phyloP scores from a whole-genome alignment of 23 red algal genomes.

The Gracilaria domingensis region DNA sequence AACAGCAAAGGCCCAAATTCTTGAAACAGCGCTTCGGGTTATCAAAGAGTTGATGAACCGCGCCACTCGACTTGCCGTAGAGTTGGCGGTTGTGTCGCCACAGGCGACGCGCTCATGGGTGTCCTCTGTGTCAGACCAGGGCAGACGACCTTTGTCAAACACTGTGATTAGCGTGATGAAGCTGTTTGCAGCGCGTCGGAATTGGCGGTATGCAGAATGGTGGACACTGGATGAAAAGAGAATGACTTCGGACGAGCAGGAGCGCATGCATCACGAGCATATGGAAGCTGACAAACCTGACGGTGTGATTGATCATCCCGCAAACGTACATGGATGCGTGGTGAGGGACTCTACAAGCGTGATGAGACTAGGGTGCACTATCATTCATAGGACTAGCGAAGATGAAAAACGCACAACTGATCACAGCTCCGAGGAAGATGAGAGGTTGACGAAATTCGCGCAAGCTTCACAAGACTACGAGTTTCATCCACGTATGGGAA shows the following conservation, averaged over 20 bases:
- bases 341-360: constrained; percentile 60
- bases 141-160: constrained; percentile 23
- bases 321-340: constrained; percentile 64
- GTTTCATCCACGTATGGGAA: constrained; percentile 65
- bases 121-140: constrained; percentile 9
- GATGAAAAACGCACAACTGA: not conserved
- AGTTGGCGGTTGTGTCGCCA: constrained; percentile 67
- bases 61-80: constrained; percentile 46
- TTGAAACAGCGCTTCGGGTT: constrained; percentile 44
- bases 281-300: constrained; percentile 5
- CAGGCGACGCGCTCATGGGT: constrained; percentile 66
- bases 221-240: constrained; percentile 65
- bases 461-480: constrained; percentile 42
- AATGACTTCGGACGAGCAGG: not conserved
- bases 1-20: constrained; percentile 69
- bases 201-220: constrained; percentile 80
- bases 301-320: constrained; percentile 59
- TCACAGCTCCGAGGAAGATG: constrained; percentile 11
- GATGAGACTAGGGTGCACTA: constrained; percentile 39
- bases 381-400: not conserved
- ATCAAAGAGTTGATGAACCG: constrained; percentile 54
- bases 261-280: not conserved
- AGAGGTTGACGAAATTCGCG: constrained; percentile 29
- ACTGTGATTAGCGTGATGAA: constrained; percentile 72
- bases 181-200: constrained; percentile 51